phyloP scores from a whole-genome alignment of 75 land plant species.

The Larix kaempferi region DNA sequence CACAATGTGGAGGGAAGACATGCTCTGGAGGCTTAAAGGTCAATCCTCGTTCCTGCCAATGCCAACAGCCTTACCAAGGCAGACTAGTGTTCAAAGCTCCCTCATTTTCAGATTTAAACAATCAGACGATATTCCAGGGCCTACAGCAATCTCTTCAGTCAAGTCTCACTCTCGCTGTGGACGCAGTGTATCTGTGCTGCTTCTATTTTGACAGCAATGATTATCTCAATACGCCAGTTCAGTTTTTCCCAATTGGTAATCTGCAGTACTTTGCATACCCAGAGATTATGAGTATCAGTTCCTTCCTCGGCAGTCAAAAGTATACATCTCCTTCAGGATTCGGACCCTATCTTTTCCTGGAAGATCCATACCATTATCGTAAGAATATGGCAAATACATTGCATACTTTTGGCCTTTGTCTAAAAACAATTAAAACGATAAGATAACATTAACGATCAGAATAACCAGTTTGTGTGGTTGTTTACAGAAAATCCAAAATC shows the following conservation, averaged over 20 bases:
- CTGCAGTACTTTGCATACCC: slow-evolving; percentile 15
- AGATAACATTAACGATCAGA: neutral
- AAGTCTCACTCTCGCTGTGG: slow-evolving; percentile 38
- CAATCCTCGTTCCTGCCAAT: slow-evolving; percentile 54
- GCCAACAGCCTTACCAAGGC: slow-evolving; percentile 62
- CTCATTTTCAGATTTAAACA: slow-evolving; percentile 39
- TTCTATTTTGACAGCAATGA: slow-evolving; percentile 43
- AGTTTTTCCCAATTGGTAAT: slow-evolving; percentile 46
- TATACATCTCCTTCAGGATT: slow-evolving; percentile 28
- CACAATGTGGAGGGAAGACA: slow-evolving; percentile 32
- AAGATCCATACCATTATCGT: neutral
- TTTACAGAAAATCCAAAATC: neutral
- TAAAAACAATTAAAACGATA: neutral
- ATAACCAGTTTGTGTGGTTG: neutral
- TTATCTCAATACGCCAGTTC: slow-evolving; percentile 46
- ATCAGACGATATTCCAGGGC: slow-evolving; percentile 28
- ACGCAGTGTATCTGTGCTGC: slow-evolving; percentile 42
- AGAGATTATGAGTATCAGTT: slow-evolving; percentile 19
- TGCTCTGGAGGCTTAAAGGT: slow-evolving; percentile 42
- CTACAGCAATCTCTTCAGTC: slow-evolving; percentile 40
- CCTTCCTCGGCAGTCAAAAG: slow-evolving; percentile 36
- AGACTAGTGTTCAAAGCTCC: slow-evolving; percentile 48
- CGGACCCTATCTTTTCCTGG: slow-evolving; percentile 40
- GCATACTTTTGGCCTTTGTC: neutral
- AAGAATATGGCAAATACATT: slow-evolving; percentile 7